Evolutionary conservation across 495 filamentous ascomycete genomes (phyloP).

Genomic region (Talaromyces thailandensis): DNA sequence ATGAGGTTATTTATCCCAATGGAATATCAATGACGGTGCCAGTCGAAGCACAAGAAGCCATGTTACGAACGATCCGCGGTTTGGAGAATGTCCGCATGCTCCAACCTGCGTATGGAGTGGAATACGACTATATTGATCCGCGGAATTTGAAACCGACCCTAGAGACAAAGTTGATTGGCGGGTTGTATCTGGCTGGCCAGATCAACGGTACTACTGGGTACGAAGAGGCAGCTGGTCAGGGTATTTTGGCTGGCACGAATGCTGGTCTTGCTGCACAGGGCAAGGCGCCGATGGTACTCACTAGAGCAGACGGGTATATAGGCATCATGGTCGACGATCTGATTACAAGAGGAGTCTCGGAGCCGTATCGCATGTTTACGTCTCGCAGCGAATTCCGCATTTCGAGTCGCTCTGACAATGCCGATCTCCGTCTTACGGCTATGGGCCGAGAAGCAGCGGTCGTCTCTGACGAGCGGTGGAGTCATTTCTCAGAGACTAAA

Average conservation of each 20-base stretch:
- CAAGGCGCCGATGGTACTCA: slow-evolving; percentile 54
- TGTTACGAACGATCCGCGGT: slow-evolving; percentile 76
- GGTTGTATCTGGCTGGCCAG: slow-evolving; percentile 89
- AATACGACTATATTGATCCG: slow-evolving; percentile 98
- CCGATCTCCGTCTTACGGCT: slow-evolving; percentile 76
- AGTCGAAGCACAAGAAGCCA: slow-evolving; percentile 69
- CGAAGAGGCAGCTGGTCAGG: slow-evolving; percentile 93
- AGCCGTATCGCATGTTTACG: slow-evolving; percentile 99
- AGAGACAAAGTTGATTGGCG: slow-evolving; percentile 85
- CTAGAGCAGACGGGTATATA: slow-evolving; percentile 88
- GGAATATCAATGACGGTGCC: slow-evolving; percentile 96
- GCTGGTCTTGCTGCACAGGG: slow-evolving; percentile 70
- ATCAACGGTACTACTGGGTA: slow-evolving; percentile 99
- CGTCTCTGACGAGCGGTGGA: slow-evolving; percentile 73
- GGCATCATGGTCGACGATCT: slow-evolving; percentile 99
- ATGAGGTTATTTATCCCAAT: slow-evolving; percentile 89
- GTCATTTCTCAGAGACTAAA: slow-evolving; percentile 51
- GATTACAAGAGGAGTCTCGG: slow-evolving; percentile 91
- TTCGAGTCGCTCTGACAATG: slow-evolving; percentile 84
- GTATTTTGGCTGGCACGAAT: slow-evolving; percentile 87
- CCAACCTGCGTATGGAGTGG: slow-evolving; percentile 93
- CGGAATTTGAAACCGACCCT: slow-evolving; percentile 76
- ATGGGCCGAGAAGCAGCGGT: slow-evolving; percentile 70
- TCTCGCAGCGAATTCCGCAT: slow-evolving; percentile 93
- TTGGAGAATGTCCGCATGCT: slow-evolving; percentile 90